Evolutionary conservation across 1,284 basidiomycete genomes (phyloP).

Genomic region (Ustilago crameri): DNA sequence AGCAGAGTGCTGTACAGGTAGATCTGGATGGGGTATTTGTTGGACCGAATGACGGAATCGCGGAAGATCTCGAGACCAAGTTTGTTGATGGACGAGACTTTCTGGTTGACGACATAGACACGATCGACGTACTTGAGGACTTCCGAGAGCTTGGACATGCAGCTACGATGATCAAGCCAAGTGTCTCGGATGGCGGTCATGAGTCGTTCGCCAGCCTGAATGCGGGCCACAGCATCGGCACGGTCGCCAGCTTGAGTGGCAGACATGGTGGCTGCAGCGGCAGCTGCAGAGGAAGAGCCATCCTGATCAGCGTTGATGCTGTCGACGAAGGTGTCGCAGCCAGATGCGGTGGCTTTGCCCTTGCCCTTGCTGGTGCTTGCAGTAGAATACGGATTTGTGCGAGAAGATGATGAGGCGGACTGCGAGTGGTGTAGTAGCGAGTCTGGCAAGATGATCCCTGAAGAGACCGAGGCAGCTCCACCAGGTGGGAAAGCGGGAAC

Average conservation of each 20-base stretch:
- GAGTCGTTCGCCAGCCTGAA: conserved; percentile 81
- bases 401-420: conserved; percentile 21
- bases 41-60: conserved; percentile 77
- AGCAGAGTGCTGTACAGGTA: conserved; percentile 85
- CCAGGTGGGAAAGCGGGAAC: conserved; percentile 80
- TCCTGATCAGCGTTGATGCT: conserved; percentile 2
- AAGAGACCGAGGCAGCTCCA: conserved; percentile 68
- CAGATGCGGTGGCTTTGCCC: conserved; percentile 41
- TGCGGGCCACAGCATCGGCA: conserved; percentile 60
- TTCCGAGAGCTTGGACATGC: conserved; percentile 88
- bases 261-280: conserved; percentile 43
- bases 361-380: conserved; percentile 32
- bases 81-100: conserved; percentile 76
- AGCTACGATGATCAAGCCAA: conserved; percentile 93
- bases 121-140: conserved; percentile 89
- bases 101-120: conserved; percentile 60
- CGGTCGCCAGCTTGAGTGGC: conserved; percentile 50
- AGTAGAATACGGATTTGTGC: conserved; percentile 18
- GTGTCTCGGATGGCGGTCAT: conserved; percentile 84
- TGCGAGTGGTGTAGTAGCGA: conserved; percentile 66
- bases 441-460: conserved; percentile 69
- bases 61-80: conserved; percentile 87
- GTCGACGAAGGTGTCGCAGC: conserved; percentile 12
- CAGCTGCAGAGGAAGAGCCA: conserved; percentile 10
- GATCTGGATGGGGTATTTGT: conserved; percentile 77